Conservation (phyloP, 78 protist genomes). For the Speleostelium caveatum region DNA sequence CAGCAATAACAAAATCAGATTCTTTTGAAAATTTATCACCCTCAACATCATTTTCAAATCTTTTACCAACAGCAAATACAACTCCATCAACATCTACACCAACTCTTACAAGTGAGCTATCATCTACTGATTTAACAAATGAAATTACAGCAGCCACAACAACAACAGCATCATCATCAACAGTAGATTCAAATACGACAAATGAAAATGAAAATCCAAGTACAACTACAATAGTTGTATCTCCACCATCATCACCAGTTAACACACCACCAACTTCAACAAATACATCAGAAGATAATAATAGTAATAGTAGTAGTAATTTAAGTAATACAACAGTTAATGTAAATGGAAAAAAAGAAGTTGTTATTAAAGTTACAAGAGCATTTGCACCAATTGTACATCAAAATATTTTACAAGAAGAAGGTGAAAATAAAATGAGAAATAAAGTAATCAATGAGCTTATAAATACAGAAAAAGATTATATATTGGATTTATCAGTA, state of each 20-base stretch:
- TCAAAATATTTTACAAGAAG: slow-evolving; percentile 46
- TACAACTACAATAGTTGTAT: too few species aligned
- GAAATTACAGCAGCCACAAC: too few species aligned
- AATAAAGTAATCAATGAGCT: slow-evolving; percentile 71
- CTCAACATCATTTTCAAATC: neutral
- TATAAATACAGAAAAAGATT: slow-evolving; percentile 64
- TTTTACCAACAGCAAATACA: neutral
- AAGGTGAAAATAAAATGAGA: slow-evolving; percentile 66
- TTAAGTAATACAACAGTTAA: neutral
- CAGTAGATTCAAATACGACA: too few species aligned
- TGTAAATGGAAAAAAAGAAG: slow-evolving; percentile 64
- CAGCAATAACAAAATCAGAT: neutral
- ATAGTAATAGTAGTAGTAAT: slow-evolving; percentile 1
- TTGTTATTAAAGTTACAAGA: slow-evolving; percentile 61
- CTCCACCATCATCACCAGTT: too few species aligned
- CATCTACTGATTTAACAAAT: too few species aligned
- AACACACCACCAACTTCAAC: neutral
- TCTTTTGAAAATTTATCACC: too few species aligned
- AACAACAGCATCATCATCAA: too few species aligned
- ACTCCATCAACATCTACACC: neutral
- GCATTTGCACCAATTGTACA: slow-evolving; percentile 73
- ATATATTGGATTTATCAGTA: slow-evolving; percentile 45
- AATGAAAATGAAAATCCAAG: too few species aligned
- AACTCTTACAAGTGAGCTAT: neutral
- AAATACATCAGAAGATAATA: neutral